A percentile compares a stretch with the other conserved stretches of the same genome.
Evolutionary conservation across 352 stramenopile species (phyloP).

Genomic region (Phytophthora lateralis): DNA sequence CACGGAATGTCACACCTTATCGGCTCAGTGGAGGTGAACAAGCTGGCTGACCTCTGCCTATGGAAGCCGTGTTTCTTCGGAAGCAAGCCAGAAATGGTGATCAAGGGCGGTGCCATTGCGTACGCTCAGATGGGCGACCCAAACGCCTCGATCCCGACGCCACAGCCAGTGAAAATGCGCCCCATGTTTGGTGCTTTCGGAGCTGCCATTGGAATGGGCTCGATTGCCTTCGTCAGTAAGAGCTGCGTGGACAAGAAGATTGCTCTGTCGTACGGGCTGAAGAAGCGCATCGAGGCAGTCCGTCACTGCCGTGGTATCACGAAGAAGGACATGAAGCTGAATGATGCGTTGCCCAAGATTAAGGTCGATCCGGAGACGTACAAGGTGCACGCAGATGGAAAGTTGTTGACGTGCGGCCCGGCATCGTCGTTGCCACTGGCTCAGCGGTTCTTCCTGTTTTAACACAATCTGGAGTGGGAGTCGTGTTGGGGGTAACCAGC

Average conservation of each 20-base stretch:
- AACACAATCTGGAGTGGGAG: conserved; percentile 14
- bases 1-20: conserved; percentile 97
- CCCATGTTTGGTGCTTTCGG: conserved; percentile 92
- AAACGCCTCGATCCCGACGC: conserved; percentile 97
- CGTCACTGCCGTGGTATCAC: conserved; percentile 81
- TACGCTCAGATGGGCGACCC: conserved; percentile 97
- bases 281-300: conserved; percentile 89
- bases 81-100: conserved; percentile 95
- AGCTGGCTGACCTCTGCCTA: conserved; percentile 95
- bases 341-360: conserved; percentile 94
- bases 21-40: conserved; percentile 92
- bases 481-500: neutral
- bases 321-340: conserved; percentile 98
- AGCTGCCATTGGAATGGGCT: conserved; percentile 61
- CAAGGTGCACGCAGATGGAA: conserved; percentile 91
- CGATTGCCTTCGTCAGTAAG: conserved; percentile 92
- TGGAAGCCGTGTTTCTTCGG: conserved; percentile 97
- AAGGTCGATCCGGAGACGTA: conserved; percentile 97
- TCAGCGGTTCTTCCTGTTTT: conserved; percentile 96
- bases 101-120: conserved; percentile 95
- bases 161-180: conserved; percentile 95
- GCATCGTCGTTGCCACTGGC: conserved; percentile 87
- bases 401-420: conserved; percentile 89
- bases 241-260: conserved; percentile 78
- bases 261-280: conserved; percentile 77